Evolutionary conservation across 768 basidiomycete species (phyloP), one percentile per base, ranked within the genome.

Genomic region (Kwoniella botswanensis): DNA sequence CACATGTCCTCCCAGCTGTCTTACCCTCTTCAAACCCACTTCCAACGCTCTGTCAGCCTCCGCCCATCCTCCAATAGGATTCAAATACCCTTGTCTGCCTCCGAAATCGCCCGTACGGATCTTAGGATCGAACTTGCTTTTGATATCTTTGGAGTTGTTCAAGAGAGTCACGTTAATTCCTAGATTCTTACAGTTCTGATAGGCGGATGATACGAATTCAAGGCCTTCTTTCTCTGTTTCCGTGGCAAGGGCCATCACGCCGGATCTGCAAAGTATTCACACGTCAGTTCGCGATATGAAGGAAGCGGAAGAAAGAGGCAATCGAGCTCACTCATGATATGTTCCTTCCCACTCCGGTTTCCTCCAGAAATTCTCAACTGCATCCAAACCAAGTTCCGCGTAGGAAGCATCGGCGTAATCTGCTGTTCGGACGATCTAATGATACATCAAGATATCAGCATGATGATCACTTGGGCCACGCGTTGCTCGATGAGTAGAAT

Each of bases 61-160:
- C 2, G 88, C 93, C 94, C 94, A 98, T 15, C 94, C 94, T 1
- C 91, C 88, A 46, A 92, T 89, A 9, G 84, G 85, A 76, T 94
- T 96, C 56, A 91, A 74, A 78, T 91, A 95, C 1, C 90, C 92
- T 18, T 24, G 54, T 53, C 77, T 72, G 0, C 71, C 72, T n/a
- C 75, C 74, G 53, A 83, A 82, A 1, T 61, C 21, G 6, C 81
- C 81, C 5, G 70, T 73, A 15, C 53, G 75, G 24, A 88, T 85
- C 17, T 75, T 76, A 0, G 82, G 63, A 2, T 90, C 88, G 74
- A 91, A 90, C 6, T 84, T 82, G 15, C 79, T 71, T n/a, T 85
- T 86, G 54, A 90, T 83, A 4, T 85, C 85, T 4, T 83, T 84
- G 10, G 77, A 75, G 57, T 83, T 81, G 10, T 79, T 72, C 21